These are phyloP conservation scores for Termitomyces sp. DNA, from an alignment of 1,284 basidiomycete species.

Conservation along the genomic window DNA sequence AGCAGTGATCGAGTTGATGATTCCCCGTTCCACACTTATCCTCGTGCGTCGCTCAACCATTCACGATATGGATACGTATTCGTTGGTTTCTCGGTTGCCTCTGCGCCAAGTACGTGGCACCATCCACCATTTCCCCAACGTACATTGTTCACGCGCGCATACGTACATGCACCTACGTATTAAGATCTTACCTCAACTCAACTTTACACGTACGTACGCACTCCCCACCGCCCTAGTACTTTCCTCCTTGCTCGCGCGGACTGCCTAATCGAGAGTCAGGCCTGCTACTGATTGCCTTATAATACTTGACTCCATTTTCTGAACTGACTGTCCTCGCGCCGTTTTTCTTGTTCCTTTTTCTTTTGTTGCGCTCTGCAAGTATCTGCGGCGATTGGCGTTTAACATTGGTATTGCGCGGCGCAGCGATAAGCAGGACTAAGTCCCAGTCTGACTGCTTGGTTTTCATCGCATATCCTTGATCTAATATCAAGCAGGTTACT, in stretches of 20 bases:
- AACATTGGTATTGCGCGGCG: no score
- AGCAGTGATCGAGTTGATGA: neutral
- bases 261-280: constrained; percentile 3
- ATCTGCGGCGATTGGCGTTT: no score
- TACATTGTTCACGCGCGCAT: constrained; percentile 1
- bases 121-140: neutral
- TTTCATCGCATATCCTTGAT: no score
- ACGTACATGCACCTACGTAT: neutral
- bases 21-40: neutral
- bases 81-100: neutral
- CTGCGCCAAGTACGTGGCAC: neutral
- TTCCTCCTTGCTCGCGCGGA: constrained; percentile 1
- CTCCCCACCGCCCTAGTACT: constrained; percentile 3
- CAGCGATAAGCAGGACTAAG: no score
- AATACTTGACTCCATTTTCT: neutral
- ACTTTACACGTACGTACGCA: constrained; percentile 3
- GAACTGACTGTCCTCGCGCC: neutral
- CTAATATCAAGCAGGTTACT: no score
- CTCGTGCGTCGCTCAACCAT: neutral
- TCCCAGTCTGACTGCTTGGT: no score
- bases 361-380: neutral
- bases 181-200: neutral
- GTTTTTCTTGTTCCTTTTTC: neutral
- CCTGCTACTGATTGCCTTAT: neutral
- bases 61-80: neutral